Conservation (phyloP, 768 basidiomycete genomes). For the Mycena leptocephala region DNA sequence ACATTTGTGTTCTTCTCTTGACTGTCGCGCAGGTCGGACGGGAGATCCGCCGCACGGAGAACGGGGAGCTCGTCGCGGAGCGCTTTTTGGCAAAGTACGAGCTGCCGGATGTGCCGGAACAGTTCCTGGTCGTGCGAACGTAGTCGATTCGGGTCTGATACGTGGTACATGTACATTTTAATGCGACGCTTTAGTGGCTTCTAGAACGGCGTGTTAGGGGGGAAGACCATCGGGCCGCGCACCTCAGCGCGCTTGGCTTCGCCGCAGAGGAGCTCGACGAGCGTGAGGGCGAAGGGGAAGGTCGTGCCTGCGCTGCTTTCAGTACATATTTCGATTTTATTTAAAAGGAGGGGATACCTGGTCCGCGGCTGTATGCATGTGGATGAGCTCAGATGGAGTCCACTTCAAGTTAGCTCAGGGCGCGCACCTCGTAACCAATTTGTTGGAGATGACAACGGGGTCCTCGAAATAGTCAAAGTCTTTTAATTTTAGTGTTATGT, state of each 20-base stretch:
- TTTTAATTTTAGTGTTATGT: slow-evolving; percentile 40
- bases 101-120: slow-evolving; percentile 79
- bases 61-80: slow-evolving; percentile 54
- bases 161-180: not conserved
- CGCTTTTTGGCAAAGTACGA: slow-evolving; percentile 69
- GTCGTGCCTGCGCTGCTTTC: slow-evolving; percentile 67
- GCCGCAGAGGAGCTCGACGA: slow-evolving; percentile 82
- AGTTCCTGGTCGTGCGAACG: slow-evolving; percentile 77
- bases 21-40: slow-evolving; percentile 61
- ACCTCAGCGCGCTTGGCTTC: slow-evolving; percentile 74
- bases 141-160: slow-evolving; percentile 37
- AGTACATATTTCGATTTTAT: too few species aligned
- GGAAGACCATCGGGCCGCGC: slow-evolving; percentile 81
- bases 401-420: not conserved
- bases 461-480: slow-evolving; percentile 85
- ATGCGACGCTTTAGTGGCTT: not conserved
- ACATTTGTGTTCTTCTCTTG: not conserved
- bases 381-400: not conserved
- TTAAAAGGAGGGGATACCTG: too few species aligned
- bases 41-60: slow-evolving; percentile 51
- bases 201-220: slow-evolving; percentile 60
- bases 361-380: slow-evolving; percentile 71
- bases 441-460: slow-evolving; percentile 80
- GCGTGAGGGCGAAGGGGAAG: slow-evolving; percentile 85
- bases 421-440: slow-evolving; percentile 83